Evolutionary conservation across 2,329 filamentous ascomycete genomes (phyloP), one percentile per base, ranked within the genome.

Genomic region (Colletotrichum liriopes): DNA sequence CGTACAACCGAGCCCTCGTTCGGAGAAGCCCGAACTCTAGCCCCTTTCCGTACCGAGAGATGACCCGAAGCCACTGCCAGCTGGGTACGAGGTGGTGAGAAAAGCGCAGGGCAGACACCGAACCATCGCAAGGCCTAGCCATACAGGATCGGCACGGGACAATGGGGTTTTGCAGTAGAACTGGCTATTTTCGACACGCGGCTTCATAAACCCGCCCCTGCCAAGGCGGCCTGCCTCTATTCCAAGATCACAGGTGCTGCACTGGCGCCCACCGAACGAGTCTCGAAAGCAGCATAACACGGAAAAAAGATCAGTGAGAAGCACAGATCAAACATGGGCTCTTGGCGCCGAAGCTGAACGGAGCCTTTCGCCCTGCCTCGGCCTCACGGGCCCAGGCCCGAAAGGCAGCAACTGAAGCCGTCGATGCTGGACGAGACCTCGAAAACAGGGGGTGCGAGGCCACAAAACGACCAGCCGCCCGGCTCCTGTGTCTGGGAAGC

Each of bases 401-500:
- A 51, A 18, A 39, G 41, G 32, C 23, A 11, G 35, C 49, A n/a
- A 37, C 26, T 35, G n/a, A 56, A 65, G 45, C 23, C 3, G 14
- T 29, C 14, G 32, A 18, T 37, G 18, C 11, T n/a, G n/a, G 26
- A 18, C 16, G 23, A n/a, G 32, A 39, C 43, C 14, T 26, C 4
- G 45, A 23, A 4, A 35, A 43, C n/a, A 2, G 39, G 52, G 26
- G 49, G 43, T 37, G 23, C 43, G 5, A 18, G 11, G 43, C 26
- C 6, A n/a, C 23, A 39, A 47, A 54, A 47, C 12, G 7, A 5
- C 67, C 54, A 54, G 52, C 52, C 18, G 35, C 14, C 16, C 12
- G n/a, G 9, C 68, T 63, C 59, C 59, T 59, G 45, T 64, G 70
- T 70, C 45, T 52, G 65, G 56, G 65, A 69, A 55, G 65, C 45